These are phyloP conservation scores for Ambispora gerdemannii DNA, from an alignment of 192 early-diverging fungal genomes.

Conservation along the genomic window DNA sequence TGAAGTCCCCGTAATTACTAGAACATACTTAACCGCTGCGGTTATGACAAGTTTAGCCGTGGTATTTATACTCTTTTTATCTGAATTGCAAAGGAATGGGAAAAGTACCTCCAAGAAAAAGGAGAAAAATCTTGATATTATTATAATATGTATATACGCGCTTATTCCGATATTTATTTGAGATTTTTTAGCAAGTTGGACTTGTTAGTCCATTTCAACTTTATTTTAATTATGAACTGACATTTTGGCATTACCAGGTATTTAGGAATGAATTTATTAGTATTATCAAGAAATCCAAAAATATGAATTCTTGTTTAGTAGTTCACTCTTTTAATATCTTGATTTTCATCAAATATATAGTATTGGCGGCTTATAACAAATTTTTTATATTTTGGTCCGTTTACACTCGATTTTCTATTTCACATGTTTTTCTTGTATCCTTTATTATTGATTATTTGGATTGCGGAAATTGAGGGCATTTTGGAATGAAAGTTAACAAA, in stretches of 20 bases:
- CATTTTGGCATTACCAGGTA: constrained; percentile 70
- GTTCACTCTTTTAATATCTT: no score
- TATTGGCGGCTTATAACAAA: constrained; percentile 91
- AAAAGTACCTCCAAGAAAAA: no score
- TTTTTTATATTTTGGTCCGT: constrained; percentile 89
- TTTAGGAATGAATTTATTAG: no score
- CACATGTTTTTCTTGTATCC: constrained; percentile 85
- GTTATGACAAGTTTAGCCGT: constrained; percentile 72
- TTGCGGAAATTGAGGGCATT: not conserved
- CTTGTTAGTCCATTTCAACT: constrained; percentile 77
- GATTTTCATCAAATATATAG: constrained; percentile 41
- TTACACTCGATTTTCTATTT: constrained; percentile 90
- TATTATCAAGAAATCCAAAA: no score
- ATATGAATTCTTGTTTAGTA: no score
- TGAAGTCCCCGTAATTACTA: constrained; percentile 82
- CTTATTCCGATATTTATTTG: not conserved
- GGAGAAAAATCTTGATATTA: not conserved
- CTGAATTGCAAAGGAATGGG: no score
- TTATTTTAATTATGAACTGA: constrained; percentile 72
- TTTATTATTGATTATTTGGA: not conserved
- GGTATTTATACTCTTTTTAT: constrained; percentile 47
- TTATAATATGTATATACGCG: not conserved
- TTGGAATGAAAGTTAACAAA: no score
- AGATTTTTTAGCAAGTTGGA: constrained; percentile 68
- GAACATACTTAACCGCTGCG: constrained; percentile 81